These are phyloP conservation scores for Elymus sibiricus DNA, from an alignment of 176 grass and related monocot genomes.

Conservation along the genomic window DNA sequence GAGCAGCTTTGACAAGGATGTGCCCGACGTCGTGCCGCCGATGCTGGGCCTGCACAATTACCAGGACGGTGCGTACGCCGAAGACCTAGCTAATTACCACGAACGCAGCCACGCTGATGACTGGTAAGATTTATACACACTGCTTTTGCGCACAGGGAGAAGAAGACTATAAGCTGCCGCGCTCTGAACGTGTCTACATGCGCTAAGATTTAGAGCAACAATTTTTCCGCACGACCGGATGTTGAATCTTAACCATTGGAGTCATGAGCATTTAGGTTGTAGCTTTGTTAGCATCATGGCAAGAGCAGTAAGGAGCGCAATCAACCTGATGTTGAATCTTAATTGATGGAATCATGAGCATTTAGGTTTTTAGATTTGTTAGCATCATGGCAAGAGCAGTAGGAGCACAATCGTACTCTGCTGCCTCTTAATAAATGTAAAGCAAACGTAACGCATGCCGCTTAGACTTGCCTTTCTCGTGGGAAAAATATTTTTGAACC, in stretches of 20 bases:
- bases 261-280: not conserved
- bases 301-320: not conserved
- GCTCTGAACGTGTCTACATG: not conserved
- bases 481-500: not conserved
- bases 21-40: constrained; percentile 56
- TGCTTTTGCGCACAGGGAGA: not conserved
- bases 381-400: not conserved
- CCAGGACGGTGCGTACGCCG: constrained; percentile 57
- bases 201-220: not conserved
- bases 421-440: not conserved
- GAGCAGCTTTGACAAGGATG: constrained; percentile 91
- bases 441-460: not conserved
- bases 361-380: not conserved
- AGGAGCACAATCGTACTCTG: not conserved
- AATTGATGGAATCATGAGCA: not conserved
- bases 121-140: constrained; percentile 40
- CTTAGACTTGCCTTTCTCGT: not conserved
- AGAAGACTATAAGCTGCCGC: not conserved
- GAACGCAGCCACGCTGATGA: constrained; percentile 63
- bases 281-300: not conserved
- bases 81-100: constrained; percentile 68
- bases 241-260: not conserved
- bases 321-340: not conserved
- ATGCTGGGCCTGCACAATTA: constrained; percentile 65
- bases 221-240: not conserved